A percentile compares a stretch with the other conserved stretches of the same genome.
These are phyloP conservation scores for Priceomyces haplophilus DNA, from an alignment of 805 yeast genomes.

Conservation along the genomic window DNA sequence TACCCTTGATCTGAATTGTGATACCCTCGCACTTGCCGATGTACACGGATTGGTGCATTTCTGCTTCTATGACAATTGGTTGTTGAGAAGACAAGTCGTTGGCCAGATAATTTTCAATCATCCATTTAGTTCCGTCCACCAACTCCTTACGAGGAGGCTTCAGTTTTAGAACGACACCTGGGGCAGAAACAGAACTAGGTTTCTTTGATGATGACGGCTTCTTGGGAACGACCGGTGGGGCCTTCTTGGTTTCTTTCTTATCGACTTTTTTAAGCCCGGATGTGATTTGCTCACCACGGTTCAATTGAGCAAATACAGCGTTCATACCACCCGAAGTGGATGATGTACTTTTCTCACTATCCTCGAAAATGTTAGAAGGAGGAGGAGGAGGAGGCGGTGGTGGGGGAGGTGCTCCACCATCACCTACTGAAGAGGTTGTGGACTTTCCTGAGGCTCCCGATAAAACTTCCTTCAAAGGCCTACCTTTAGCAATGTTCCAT, in stretches of 20 bases:
- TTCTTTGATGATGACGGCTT: constrained; percentile 83
- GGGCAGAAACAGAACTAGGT: constrained; percentile 56
- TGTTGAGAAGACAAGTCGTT: constrained; percentile 44
- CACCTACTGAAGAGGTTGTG: constrained; percentile 20
- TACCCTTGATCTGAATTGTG: constrained; percentile 83
- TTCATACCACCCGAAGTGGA: constrained; percentile 54
- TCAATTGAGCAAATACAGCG: constrained; percentile 91
- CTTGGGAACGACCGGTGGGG: constrained; percentile 44
- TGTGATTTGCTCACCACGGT: constrained; percentile 81
- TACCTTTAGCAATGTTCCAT: constrained; percentile 66
- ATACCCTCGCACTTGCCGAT: constrained; percentile 75
- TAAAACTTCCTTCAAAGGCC: constrained; percentile 51
- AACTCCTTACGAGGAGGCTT: constrained; percentile 59
- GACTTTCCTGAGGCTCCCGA: constrained; percentile 13
- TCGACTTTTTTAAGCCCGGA: constrained; percentile 88
- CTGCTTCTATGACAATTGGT: constrained; percentile 68
- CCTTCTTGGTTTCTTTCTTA: constrained; percentile 74
- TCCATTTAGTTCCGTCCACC: constrained; percentile 81
- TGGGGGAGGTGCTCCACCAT: constrained; percentile 47
- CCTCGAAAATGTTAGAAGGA: constrained; percentile 66
- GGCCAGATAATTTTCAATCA: constrained; percentile 72
- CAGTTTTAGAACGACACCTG: constrained; percentile 41
- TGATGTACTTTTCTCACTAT: constrained; percentile 5
- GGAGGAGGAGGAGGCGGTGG: constrained; percentile 94
- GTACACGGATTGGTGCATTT: constrained; percentile 83